These are phyloP conservation scores for Termitomyces sp. DNA, from an alignment of 768 basidiomycete species.

Conservation along the genomic window DNA sequence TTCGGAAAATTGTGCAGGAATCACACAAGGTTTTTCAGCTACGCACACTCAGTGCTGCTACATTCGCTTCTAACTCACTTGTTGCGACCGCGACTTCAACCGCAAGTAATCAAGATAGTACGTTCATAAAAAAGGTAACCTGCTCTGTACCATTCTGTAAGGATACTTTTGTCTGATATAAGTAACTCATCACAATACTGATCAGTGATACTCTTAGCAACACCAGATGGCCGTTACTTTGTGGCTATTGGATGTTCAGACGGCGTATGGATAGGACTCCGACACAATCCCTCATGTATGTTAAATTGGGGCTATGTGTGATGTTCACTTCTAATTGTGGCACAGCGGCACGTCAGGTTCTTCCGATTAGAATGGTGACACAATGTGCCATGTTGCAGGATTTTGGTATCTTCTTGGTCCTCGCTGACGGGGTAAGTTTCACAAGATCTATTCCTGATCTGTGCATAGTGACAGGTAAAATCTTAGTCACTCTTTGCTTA, in stretches of 20 bases:
- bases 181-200: neutral
- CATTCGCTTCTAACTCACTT: slow-evolving; percentile 71
- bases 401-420: slow-evolving; percentile 91
- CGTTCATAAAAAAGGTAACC: slow-evolving; percentile 77
- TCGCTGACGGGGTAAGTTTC: slow-evolving; percentile 73
- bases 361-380: slow-evolving; percentile 89
- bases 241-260: slow-evolving; percentile 93
- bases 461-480: neutral
- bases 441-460: neutral
- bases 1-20: slow-evolving; percentile 83
- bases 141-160: slow-evolving; percentile 90
- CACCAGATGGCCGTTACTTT: slow-evolving; percentile 74
- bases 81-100: slow-evolving; percentile 34
- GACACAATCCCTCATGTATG: slow-evolving; percentile 80
- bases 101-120: slow-evolving; percentile 58
- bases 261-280: slow-evolving; percentile 96
- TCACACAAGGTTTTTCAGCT: slow-evolving; percentile 92
- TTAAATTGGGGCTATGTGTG: neutral
- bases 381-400: slow-evolving; percentile 95
- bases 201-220: slow-evolving; percentile 42
- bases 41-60: slow-evolving; percentile 80
- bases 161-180: slow-evolving; percentile 18
- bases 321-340: neutral
- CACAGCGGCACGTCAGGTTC: slow-evolving; percentile 82
- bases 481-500: slow-evolving; percentile 81